Base-by-base conservation (phyloP, 2,329 filamentous ascomycete species). In the Domatiomyces globalis region DNA sequence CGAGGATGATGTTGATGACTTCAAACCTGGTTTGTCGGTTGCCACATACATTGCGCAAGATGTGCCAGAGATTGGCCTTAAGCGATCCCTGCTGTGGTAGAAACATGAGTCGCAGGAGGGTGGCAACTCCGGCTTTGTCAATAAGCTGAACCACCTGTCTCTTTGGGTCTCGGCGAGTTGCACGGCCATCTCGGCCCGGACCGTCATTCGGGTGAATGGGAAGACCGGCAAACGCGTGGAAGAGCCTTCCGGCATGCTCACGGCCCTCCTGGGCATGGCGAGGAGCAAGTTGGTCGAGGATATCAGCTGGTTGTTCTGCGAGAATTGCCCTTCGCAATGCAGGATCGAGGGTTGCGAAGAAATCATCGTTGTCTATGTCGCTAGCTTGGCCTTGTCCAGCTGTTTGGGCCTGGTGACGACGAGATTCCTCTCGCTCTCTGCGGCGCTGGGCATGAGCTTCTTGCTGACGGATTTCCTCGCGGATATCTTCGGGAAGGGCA, bases 31-130 rank as follows among this genome's bases (percentile, higher is more conserved):
- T 98, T 63, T 95, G 88, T n/a, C 87, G 83, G 65, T 98, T 98
- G 68, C 95, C 85, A 63, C 88, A 96, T 22, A 96, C 83, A 59
- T 95, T 87, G 56, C 87, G 81, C 49, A 98, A 81, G 49, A 98
- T 86, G 51, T 84, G 83, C 64, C 92, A 90, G 49, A 98, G 75
- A 54, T 87, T 85, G 55, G 77, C 80, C 58, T 88, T 86, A 47
- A 92, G 84, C 55, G 86, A 92, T 19, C 86, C 87, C 57, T 90
- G 86, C 58, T 95, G 87, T 46, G 87, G 85, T 61, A 96, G 88
- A 66, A 98, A 98, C 90, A 98, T 95, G 8, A 98, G 77, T n/a
- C 94, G 86, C 44, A 98, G 76, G 33, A 98, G 73, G n/a, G 92
- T 96, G 22, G 94, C 92, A 58, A 98, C 83, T 22, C 94, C 92